Evolutionary conservation across 768 basidiomycete species (phyloP), one percentile per base, ranked within the genome.

Genomic region (Mycena belliarum): DNA sequence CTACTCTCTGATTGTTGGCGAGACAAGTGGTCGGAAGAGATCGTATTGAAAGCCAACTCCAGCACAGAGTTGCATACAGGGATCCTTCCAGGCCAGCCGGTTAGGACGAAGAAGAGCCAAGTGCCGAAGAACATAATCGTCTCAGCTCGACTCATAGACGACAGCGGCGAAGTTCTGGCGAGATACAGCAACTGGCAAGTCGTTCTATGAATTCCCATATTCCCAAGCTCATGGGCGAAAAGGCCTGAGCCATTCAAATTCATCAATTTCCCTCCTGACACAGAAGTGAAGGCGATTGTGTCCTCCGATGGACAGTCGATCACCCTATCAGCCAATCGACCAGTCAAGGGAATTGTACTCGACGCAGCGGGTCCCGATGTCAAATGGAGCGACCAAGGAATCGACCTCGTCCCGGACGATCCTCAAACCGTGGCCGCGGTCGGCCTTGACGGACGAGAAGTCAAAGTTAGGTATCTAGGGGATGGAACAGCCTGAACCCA

Each of bases 231-330:
- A 49, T 18, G 20, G 4, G 20, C 47, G 52, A 57, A n/a, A 49
- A 95, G 95, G 95, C 94, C 94, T 14, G 93, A 95, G 71, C 95
- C 95, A 18, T 97, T 88, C 80, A 97, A 97, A 73, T 95, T 85
- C 73, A 86, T 97, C 71, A 75, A 82, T 52, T 95, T 95, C 79
- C 92, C 93, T 32, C 66, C 82, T 12, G 81, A 83, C 50, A 69
- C 89, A 49, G 85, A 82, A 14, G 79, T 97, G 52, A 73, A 77
- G 52, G 79, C 86, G 60, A 72, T 66, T 11, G 75, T 82, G 8
- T 72, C 69, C 32, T 52, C 69, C 14, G 84, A 88, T 59, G 85
- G 86, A 18, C 84, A 86, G 69, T 79, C 78, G 37, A 76, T 91
- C 47, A 72, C 69, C 50, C 75, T 91, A 21, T 79, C 83, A 28